These are phyloP conservation scores for Russula olivacea DNA, from an alignment of 768 basidiomycete genomes.

Conservation along the genomic window DNA sequence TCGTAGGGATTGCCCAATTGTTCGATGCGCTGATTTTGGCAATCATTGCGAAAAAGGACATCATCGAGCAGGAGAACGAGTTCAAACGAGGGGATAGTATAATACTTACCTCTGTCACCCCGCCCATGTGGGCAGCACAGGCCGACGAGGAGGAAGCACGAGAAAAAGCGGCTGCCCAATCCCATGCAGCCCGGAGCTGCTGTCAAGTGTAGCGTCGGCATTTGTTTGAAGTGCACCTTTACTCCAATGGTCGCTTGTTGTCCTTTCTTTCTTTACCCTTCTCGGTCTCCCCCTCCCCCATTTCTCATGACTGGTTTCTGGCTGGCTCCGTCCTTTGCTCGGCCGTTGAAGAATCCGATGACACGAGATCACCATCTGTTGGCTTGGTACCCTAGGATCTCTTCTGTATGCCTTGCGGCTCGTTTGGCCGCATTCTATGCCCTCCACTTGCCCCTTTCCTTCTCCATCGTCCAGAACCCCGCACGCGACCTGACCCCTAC, in stretches of 20 bases:
- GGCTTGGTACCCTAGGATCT: constrained; percentile 5
- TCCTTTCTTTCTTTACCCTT: background rate
- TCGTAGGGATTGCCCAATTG: constrained; percentile 67
- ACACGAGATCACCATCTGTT: background rate
- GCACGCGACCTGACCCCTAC: constrained; percentile 1
- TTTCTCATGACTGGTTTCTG: constrained; percentile 9
- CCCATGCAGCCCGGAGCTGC: constrained; percentile 57
- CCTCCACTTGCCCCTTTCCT: background rate
- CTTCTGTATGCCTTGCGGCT: constrained; percentile 9
- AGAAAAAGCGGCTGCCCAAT: constrained; percentile 41
- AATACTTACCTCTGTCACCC: constrained; percentile 53
- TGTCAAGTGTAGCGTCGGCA: constrained; percentile 44
- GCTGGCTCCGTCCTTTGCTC: constrained; percentile 5
- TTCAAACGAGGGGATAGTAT: constrained; percentile 80
- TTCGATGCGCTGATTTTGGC: constrained; percentile 75
- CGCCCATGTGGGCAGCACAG: constrained; percentile 73
- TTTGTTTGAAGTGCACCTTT: background rate
- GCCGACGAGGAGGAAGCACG: constrained; percentile 75
- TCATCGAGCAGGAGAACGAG: constrained; percentile 77
- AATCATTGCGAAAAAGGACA: constrained; percentile 72
- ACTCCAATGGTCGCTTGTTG: background rate
- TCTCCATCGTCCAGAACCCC: background rate
- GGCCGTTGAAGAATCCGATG: constrained; percentile 7
- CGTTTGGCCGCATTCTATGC: constrained; percentile 8
- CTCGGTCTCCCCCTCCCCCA: background rate